Conservation (phyloP, 2,329 filamentous ascomycete genomes). For the Madurella fahalii region DNA sequence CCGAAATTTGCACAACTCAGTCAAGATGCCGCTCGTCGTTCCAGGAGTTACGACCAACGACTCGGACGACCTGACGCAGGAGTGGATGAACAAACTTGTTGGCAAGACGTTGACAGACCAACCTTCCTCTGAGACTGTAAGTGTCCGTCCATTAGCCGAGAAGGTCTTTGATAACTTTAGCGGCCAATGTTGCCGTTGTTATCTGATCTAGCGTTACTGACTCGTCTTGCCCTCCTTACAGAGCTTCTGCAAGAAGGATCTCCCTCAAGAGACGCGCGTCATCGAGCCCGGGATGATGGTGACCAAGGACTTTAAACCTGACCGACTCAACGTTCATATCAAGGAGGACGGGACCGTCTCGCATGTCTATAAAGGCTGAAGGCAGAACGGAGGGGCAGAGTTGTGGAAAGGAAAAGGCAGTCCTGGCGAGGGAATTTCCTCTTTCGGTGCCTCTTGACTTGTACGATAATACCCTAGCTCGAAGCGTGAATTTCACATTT, state of each 20-base stretch:
- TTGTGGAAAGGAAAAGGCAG: neutral
- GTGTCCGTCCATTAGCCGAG: constrained; percentile 18
- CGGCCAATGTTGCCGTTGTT: too few species aligned
- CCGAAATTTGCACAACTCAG: neutral
- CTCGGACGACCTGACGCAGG: constrained; percentile 45
- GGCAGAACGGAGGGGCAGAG: neutral
- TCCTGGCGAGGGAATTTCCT: neutral
- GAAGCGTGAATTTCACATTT: neutral
- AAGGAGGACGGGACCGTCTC: constrained; percentile 58
- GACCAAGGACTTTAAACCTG: constrained; percentile 52
- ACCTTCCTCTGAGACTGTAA: constrained; percentile 50
- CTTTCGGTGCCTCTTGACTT: neutral
- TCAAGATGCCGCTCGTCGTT: constrained; percentile 63
- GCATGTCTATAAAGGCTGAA: constrained; percentile 53
- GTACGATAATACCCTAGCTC: neutral
- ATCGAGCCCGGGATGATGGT: constrained; percentile 55
- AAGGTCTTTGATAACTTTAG: too few species aligned
- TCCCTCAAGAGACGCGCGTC: constrained; percentile 54
- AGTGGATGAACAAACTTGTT: constrained; percentile 59
- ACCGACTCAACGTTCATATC: constrained; percentile 57
- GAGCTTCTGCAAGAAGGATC: constrained; percentile 58
- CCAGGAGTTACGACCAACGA: constrained; percentile 50
- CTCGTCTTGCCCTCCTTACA: constrained; percentile 26
- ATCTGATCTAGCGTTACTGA: too few species aligned
- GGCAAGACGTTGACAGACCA: constrained; percentile 58